Evolutionary conservation across 768 basidiomycete species (phyloP).

Genomic region (Xerocomellus amylosporus): DNA sequence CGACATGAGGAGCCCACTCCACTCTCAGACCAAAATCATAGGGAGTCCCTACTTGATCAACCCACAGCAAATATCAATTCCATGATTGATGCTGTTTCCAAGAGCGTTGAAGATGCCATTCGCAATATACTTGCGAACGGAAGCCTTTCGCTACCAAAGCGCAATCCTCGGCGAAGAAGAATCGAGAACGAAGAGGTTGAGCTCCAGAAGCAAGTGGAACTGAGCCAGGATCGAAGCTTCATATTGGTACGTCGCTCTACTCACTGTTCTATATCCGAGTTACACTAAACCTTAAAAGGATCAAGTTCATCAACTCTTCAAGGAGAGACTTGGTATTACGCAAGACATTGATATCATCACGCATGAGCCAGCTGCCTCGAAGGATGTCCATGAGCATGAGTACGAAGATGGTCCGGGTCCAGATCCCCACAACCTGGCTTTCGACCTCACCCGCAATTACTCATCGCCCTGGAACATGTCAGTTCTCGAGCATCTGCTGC

Average conservation of each 20-base stretch:
- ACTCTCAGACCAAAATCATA: too few relatives aligned
- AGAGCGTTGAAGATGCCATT: neutral
- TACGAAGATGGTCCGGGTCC: slow-evolving; percentile 6
- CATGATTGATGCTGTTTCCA: neutral
- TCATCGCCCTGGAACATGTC: neutral
- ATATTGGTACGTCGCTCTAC: too few relatives aligned
- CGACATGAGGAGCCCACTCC: too few relatives aligned
- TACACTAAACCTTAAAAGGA: too few relatives aligned
- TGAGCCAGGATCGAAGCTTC: too few relatives aligned
- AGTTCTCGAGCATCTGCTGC: neutral
- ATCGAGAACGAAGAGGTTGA: too few relatives aligned
- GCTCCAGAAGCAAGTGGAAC: too few relatives aligned
- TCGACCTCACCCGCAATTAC: neutral
- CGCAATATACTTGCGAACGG: neutral
- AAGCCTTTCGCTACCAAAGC: neutral
- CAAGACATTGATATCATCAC: slow-evolving; percentile 8
- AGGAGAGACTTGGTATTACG: slow-evolving; percentile 3
- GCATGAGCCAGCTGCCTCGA: neutral
- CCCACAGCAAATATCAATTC: neutral
- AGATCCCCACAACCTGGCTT: neutral
- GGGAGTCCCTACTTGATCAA: too few relatives aligned
- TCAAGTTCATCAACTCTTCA: slow-evolving; percentile 8
- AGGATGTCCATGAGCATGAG: slow-evolving; percentile 5
- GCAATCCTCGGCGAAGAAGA: neutral
- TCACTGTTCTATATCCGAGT: too few relatives aligned